Evolutionary conservation across 768 basidiomycete species (phyloP).

Genomic region (Pisolithus marmoratus): DNA sequence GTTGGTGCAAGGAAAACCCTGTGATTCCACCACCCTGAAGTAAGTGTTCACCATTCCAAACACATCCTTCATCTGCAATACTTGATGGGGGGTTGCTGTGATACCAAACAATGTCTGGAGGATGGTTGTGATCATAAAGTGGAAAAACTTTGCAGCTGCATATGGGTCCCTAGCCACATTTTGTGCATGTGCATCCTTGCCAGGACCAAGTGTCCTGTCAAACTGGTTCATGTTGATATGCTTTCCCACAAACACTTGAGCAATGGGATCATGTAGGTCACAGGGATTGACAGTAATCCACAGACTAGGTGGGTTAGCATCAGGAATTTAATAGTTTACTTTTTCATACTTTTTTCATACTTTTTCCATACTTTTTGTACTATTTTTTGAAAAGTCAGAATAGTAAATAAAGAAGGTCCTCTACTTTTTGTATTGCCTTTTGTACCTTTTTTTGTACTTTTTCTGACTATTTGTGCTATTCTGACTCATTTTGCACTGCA

Average conservation of each 20-base stretch:
- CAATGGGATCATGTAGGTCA: no score
- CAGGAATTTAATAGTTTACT: no score
- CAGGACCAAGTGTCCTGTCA: constrained; percentile 17
- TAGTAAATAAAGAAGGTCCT: no score
- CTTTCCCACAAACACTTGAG: constrained; percentile 28
- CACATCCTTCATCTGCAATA: constrained; percentile 22
- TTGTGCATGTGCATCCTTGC: constrained; percentile 3
- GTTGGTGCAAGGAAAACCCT: constrained; percentile 30
- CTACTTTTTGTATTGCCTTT: no score
- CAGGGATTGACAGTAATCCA: no score
- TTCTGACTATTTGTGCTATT: no score
- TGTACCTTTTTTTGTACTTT: no score
- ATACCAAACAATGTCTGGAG: constrained; percentile 32
- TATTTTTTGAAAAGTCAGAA: no score
- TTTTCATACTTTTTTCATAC: no score
- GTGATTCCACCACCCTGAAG: constrained; percentile 31
- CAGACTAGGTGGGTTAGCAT: no score
- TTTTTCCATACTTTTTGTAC: no score
- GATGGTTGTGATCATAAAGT: constrained; percentile 28
- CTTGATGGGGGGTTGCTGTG: background rate
- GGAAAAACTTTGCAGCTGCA: constrained; percentile 38
- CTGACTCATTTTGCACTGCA: no score
- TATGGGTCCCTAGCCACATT: constrained; percentile 36
- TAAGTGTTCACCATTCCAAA: constrained; percentile 13
- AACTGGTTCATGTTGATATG: constrained; percentile 41